phyloP scores from a whole-genome alignment of 192 early-diverging fungal genomes.

The Coemansia sp. region DNA sequence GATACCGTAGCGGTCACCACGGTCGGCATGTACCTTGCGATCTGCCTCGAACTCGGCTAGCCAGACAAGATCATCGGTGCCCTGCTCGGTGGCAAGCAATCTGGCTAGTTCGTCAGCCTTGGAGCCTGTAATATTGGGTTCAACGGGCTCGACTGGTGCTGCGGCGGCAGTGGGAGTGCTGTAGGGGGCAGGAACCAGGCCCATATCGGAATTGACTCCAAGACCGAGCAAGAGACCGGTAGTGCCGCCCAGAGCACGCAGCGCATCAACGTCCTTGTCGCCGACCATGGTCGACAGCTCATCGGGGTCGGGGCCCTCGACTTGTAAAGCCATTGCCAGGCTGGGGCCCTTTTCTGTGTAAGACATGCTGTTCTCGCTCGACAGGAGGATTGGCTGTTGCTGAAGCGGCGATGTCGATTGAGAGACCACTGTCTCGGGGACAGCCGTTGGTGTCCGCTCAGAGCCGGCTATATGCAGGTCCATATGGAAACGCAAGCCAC shows the following conservation, averaged over 20 bases:
- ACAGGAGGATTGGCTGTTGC: neutral
- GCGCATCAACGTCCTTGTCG: conserved; percentile 37
- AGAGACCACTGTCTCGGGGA: neutral
- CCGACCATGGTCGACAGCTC: conserved; percentile 39
- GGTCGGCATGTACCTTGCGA: conserved; percentile 55
- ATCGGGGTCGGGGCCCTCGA: conserved; percentile 17
- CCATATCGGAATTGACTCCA: conserved; percentile 27
- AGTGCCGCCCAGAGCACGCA: conserved; percentile 49
- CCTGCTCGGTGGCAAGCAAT: conserved; percentile 42
- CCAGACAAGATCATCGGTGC: conserved; percentile 29
- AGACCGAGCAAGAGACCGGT: conserved; percentile 27
- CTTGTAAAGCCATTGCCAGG: neutral
- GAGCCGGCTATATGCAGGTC: conserved; percentile 1
- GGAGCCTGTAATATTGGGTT: neutral
- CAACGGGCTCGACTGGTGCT: neutral
- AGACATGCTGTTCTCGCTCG: conserved; percentile 1
- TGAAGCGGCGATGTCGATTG: conserved; percentile 7
- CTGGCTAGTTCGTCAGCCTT: conserved; percentile 31
- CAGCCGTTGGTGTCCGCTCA: neutral
- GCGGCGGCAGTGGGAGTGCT: neutral
- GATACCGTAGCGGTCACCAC: conserved; percentile 64
- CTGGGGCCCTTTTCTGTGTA: conserved; percentile 5
- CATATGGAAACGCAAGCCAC: conserved; percentile 3
- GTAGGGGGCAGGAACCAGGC: conserved; percentile 16
- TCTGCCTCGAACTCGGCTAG: conserved; percentile 49